Evolutionary conservation across 768 basidiomycete species (phyloP), one percentile per base, ranked within the genome.

Genomic region (Trametes gibbosa): DNA sequence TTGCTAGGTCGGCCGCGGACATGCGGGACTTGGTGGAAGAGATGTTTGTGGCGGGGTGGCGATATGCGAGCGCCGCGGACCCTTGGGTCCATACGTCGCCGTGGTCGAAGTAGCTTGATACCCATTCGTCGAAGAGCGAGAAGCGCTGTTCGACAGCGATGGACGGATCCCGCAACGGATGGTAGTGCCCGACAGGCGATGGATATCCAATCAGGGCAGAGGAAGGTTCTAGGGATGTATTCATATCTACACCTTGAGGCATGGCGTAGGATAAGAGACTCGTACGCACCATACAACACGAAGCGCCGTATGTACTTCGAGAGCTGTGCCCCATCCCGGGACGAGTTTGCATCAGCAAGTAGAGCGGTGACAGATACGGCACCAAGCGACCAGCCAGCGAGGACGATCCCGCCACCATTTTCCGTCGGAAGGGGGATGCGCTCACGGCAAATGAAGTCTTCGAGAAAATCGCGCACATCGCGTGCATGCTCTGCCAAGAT

Each of bases 361-460:
- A 64, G 41, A 9, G 63, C 56, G 7, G 34, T 29, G 10, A 50
- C 32, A 35, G 48, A 58, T 17, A 34, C 19, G 12, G 48, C 43
- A 7, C 52, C 63, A 23, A 37, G 19, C 9, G 63, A 64, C 63
- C 63, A 64, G 10, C 59, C 63, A 1, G 45, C 43, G 12, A 64
- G 24, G 0, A 60, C n/a, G 25, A 64, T 56, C 14, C 63, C 63
- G 12, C 63, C 63, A n/a, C 24, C 10, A 24, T 21, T 19, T 3
- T 32, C 5, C 24, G 2, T 10, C 10, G 17, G 29, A 0, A 16
- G 14, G 37, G 37, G 42, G 10, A 45, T 39, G 10, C 29, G 6
- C 25, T 39, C 24, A 2, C n/a, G 35, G 3, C 7, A 5, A 9
- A 59, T 39, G 45, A 59, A 39, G 17, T 49, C 52, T 14, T 24